Conservation (phyloP, 306 rosid species). For the Trifolium dubium region DNA sequence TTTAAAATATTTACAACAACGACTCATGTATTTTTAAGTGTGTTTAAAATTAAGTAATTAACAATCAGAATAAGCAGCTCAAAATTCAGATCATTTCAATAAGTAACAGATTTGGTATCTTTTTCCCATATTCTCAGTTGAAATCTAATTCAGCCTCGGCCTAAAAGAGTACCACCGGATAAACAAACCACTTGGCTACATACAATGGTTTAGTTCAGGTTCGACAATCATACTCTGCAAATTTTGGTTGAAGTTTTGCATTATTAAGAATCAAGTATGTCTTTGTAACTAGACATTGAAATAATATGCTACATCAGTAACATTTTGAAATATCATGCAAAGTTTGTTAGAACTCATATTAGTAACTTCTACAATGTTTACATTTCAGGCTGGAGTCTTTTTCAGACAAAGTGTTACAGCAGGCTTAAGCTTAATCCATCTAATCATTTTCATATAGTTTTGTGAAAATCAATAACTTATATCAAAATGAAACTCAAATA, state of each 20-base stretch:
- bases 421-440: constrained; percentile 14
- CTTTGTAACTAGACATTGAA: constrained; percentile 17
- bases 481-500: constrained; percentile 32
- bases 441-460: background rate
- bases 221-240: constrained; percentile 18
- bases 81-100: constrained; percentile 21
- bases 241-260: constrained; percentile 9
- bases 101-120: constrained; percentile 19
- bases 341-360: constrained; percentile 24
- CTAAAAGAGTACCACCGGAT: constrained; percentile 25
- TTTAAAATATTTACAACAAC: constrained; percentile 16
- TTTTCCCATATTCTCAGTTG: constrained; percentile 22
- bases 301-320: constrained; percentile 7
- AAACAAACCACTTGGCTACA: constrained; percentile 6
- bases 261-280: background rate
- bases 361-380: constrained; percentile 24
- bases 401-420: constrained; percentile 22
- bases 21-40: background rate
- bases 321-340: constrained; percentile 9
- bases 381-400: constrained; percentile 28
- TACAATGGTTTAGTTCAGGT: constrained; percentile 9
- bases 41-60: constrained; percentile 18
- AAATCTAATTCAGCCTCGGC: constrained; percentile 24
- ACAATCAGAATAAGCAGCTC: constrained; percentile 30
- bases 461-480: constrained; percentile 28